A percentile compares a stretch with the other conserved stretches of the same genome.
Conservation (phyloP, 2,329 filamentous ascomycete genomes). For the Verticillium nubilum region DNA sequence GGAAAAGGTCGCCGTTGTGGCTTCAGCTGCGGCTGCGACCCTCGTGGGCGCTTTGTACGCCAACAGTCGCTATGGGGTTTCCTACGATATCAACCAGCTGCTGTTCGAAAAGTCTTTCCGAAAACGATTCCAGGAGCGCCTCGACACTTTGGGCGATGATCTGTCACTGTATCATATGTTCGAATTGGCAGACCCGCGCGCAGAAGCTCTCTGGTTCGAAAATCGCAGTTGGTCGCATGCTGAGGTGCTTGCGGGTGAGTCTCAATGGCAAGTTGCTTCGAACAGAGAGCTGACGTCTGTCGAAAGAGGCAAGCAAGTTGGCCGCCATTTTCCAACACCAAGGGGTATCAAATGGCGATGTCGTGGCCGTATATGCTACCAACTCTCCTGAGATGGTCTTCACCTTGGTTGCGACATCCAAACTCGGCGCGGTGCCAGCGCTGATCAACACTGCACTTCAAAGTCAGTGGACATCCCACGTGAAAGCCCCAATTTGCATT, state of each 20-base stretch:
- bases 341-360: background rate
- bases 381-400: slow-evolving; percentile 1
- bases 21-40: background rate
- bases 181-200: background rate
- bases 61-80: background rate
- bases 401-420: background rate
- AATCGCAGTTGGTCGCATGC: background rate
- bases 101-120: background rate
- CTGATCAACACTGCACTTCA: background rate
- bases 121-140: background rate
- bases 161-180: background rate
- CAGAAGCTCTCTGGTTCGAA: slow-evolving; percentile 1
- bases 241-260: background rate
- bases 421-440: background rate
- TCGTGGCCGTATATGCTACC: background rate
- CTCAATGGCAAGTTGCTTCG: no score
- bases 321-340: background rate
- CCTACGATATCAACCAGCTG: slow-evolving; percentile 1
- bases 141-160: background rate
- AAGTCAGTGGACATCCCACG: background rate
- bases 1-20: background rate
- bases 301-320: background rate
- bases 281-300: background rate
- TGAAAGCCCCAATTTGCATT: background rate
- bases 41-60: slow-evolving; percentile 1